Percentiles rank a stretch among this genome's conserved stretches.
Conservation (phyloP, 2,329 filamentous ascomycete species). For the Pseudovirgaria hyperparasitica region DNA sequence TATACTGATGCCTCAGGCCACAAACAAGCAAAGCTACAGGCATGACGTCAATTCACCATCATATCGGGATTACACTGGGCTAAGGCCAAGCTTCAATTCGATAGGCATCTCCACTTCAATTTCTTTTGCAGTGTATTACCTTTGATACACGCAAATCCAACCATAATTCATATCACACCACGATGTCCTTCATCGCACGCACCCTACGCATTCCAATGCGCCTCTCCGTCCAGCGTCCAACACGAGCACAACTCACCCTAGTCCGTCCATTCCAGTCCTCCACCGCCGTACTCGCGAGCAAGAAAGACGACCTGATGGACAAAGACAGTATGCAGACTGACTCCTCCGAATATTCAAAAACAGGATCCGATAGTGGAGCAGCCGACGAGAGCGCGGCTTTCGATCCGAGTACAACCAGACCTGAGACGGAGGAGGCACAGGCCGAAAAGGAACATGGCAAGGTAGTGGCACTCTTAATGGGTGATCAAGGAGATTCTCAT, state of each 20-base stretch:
- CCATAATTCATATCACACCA: conserved; percentile 1
- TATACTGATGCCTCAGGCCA: too few relatives aligned
- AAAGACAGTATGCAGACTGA: conserved; percentile 51
- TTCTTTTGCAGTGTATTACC: too few relatives aligned
- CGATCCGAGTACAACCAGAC: conserved; percentile 52
- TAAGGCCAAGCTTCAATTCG: too few relatives aligned
- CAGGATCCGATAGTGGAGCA: conserved; percentile 49
- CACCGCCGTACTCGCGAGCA: conserved; percentile 14
- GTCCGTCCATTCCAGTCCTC: conserved; percentile 4
- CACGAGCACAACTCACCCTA: conserved; percentile 5
- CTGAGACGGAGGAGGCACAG: conserved; percentile 43
- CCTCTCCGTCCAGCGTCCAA: conserved; percentile 5
- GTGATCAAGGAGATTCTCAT: too few relatives aligned
- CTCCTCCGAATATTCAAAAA: conserved; percentile 54
- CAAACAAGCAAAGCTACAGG: too few relatives aligned
- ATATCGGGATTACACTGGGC: too few relatives aligned
- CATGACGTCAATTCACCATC: too few relatives aligned
- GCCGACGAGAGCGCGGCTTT: conserved; percentile 51
- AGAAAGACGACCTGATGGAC: conserved; percentile 33
- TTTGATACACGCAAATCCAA: too few relatives aligned
- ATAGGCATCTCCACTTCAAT: too few relatives aligned
- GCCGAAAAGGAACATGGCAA: conserved; percentile 22
- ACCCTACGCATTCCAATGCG: conserved; percentile 11
- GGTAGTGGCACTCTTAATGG: conserved; percentile 9
- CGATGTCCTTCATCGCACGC: conserved; percentile 15